These are phyloP conservation scores for Pyrrhoderma lamaoense DNA, from an alignment of 1,284 basidiomycete genomes.

Conservation along the genomic window DNA sequence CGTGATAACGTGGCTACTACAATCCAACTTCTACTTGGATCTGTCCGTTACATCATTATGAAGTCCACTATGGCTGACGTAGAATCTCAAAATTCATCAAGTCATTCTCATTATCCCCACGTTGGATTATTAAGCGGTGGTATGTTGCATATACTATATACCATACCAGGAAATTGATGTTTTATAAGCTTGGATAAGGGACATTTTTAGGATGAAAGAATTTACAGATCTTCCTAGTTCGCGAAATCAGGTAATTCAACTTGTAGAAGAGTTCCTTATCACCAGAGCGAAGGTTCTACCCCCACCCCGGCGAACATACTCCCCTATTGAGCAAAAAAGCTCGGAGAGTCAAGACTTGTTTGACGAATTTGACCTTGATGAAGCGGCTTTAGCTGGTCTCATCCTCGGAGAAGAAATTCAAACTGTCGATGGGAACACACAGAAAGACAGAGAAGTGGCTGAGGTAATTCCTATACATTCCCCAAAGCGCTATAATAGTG, in stretches of 20 bases:
- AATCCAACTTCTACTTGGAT: slow-evolving; percentile 51
- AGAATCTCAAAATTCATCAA: slow-evolving; percentile 5
- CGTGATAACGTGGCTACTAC: slow-evolving; percentile 25
- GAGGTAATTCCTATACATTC: slow-evolving; percentile 29
- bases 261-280: slow-evolving; percentile 61
- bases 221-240: slow-evolving; percentile 31
- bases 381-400: slow-evolving; percentile 52
- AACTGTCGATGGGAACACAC: slow-evolving; percentile 26
- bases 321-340: slow-evolving; percentile 31
- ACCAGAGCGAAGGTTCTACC: slow-evolving; percentile 49
- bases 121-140: slow-evolving; percentile 51
- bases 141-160: slow-evolving; percentile 30
- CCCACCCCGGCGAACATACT: slow-evolving; percentile 31
- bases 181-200: slow-evolving; percentile 51
- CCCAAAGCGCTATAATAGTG: slow-evolving; percentile 15
- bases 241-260: slow-evolving; percentile 48
- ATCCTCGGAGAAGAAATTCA: slow-evolving; percentile 27
- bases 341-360: slow-evolving; percentile 78
- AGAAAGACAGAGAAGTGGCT: slow-evolving; percentile 36
- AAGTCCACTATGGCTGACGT: slow-evolving; percentile 37
- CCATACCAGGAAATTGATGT: slow-evolving; percentile 2
- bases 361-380: slow-evolving; percentile 45
- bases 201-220: slow-evolving; percentile 46
- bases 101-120: slow-evolving; percentile 52
- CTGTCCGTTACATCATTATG: slow-evolving; percentile 55